Conservation (phyloP, 2,329 filamentous ascomycete species). For the Aspergillus pseudoterreus region DNA sequence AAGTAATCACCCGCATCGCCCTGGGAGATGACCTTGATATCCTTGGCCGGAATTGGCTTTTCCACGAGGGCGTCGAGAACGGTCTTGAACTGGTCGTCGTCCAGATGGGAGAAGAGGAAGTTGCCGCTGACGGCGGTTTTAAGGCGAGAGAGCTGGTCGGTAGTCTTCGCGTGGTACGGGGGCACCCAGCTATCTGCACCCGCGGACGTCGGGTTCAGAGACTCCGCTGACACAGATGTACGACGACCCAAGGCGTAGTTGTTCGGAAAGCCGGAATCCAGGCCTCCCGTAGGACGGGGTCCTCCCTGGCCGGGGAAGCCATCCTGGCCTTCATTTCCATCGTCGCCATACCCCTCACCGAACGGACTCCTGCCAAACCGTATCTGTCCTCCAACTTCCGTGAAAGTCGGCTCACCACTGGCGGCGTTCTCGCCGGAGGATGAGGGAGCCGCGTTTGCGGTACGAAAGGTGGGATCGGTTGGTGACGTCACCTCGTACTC, state of each 20-base stretch:
- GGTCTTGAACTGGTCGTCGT: slow-evolving; percentile 85
- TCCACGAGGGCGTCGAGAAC: slow-evolving; percentile 89
- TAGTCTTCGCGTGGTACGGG: slow-evolving; percentile 76
- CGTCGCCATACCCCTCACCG: slow-evolving; percentile 18
- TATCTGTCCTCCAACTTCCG: slow-evolving; percentile 18
- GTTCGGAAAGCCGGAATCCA: slow-evolving; percentile 58
- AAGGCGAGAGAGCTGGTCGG: slow-evolving; percentile 75
- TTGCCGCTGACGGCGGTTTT: slow-evolving; percentile 80
- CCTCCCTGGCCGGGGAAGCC: slow-evolving; percentile 19
- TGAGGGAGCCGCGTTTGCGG: slow-evolving; percentile 22
- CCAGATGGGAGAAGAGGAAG: slow-evolving; percentile 90
- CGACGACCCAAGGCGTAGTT: slow-evolving; percentile 93
- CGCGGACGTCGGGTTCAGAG: slow-evolving; percentile 81
- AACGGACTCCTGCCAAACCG: slow-evolving; percentile 36
- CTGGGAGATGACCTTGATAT: slow-evolving; percentile 86
- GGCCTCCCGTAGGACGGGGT: slow-evolving; percentile 23
- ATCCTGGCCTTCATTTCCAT: slow-evolving; percentile 18
- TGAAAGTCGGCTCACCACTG: slow-evolving; percentile 22
- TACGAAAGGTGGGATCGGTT: slow-evolving; percentile 60
- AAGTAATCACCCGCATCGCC: slow-evolving; percentile 97
- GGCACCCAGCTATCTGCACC: slow-evolving; percentile 86
- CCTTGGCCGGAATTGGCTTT: slow-evolving; percentile 91
- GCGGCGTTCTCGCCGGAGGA: slow-evolving; percentile 44
- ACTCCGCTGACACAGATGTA: slow-evolving; percentile 95
- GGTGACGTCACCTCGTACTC: slow-evolving; percentile 77